A percentile compares a stretch with the other conserved stretches of the same genome.
These are phyloP conservation scores for Helianthus annuus DNA, from an alignment of 129 eudicot genomes.

Conservation along the genomic window DNA sequence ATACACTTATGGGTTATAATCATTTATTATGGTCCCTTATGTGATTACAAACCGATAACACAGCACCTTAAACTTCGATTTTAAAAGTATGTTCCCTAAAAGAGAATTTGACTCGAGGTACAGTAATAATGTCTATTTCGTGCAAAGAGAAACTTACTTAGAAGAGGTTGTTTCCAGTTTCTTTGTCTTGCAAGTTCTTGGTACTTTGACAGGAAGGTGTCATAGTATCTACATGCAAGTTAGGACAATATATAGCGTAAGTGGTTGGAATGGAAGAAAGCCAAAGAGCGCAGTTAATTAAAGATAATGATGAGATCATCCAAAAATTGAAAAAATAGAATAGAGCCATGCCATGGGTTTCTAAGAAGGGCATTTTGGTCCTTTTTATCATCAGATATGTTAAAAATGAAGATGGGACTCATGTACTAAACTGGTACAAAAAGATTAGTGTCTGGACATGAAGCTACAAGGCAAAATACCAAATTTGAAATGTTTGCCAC, in stretches of 20 bases:
- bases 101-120: too few species aligned
- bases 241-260: conserved; percentile 10
- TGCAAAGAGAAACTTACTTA: conserved; percentile 37
- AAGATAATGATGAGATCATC: neutral
- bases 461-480: neutral
- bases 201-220: conserved; percentile 79
- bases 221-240: conserved; percentile 61
- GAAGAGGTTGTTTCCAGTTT: conserved; percentile 87
- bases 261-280: neutral
- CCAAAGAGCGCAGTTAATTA: neutral
- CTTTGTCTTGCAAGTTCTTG: conserved; percentile 67
- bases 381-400: neutral
- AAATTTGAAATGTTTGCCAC: conserved; percentile 1
- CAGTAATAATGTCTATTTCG: too few species aligned
- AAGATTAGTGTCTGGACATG: neutral
- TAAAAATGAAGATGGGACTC: neutral
- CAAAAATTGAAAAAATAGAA: neutral
- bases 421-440: conserved; percentile 1
- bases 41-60: neutral
- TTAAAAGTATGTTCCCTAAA: neutral
- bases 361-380: neutral
- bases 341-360: neutral
- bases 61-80: neutral
- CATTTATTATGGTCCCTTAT: neutral
- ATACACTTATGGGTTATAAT: neutral